Percentiles rank a stretch among this genome's conserved stretches.
Conservation (phyloP, 768 basidiomycete species). For the Amanita rubescens region DNA sequence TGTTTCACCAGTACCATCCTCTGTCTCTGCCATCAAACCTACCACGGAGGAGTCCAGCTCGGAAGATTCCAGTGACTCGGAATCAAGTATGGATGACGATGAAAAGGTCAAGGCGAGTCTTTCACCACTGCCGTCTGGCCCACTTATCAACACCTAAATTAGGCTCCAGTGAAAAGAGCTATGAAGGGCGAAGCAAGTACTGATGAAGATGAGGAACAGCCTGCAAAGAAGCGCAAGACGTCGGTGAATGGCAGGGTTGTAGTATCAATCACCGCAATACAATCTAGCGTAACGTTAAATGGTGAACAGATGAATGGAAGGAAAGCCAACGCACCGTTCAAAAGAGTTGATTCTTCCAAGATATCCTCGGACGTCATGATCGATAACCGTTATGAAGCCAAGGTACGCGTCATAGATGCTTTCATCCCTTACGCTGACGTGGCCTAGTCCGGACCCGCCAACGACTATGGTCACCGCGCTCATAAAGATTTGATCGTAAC, state of each 20-base stretch:
- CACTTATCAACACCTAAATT: neutral
- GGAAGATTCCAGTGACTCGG: neutral
- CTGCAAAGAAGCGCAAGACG: constrained; percentile 56
- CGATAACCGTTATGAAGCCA: constrained; percentile 77
- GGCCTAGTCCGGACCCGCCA: constrained; percentile 47
- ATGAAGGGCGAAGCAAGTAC: constrained; percentile 3
- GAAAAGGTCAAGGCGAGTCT: neutral
- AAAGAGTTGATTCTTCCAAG: constrained; percentile 64
- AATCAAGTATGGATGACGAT: neutral
- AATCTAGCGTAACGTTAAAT: constrained; percentile 2
- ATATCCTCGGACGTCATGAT: constrained; percentile 31
- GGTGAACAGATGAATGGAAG: constrained; percentile 17
- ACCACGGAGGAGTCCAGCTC: neutral
- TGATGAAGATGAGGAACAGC: constrained; percentile 16
- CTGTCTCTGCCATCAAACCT: too few species aligned
- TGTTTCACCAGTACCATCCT: neutral
- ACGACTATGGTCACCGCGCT: constrained; percentile 87
- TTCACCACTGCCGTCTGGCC: too few species aligned
- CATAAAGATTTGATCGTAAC: constrained; percentile 87
- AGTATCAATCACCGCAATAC: constrained; percentile 35
- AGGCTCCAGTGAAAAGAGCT: constrained; percentile 4
- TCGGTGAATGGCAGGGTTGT: constrained; percentile 44
- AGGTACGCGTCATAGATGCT: constrained; percentile 36
- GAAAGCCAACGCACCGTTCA: constrained; percentile 60
- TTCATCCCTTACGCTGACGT: neutral